Evolutionary conservation across 768 basidiomycete species (phyloP), one percentile per base, ranked within the genome.

Genomic region (Strobilomyces dryophilus): DNA sequence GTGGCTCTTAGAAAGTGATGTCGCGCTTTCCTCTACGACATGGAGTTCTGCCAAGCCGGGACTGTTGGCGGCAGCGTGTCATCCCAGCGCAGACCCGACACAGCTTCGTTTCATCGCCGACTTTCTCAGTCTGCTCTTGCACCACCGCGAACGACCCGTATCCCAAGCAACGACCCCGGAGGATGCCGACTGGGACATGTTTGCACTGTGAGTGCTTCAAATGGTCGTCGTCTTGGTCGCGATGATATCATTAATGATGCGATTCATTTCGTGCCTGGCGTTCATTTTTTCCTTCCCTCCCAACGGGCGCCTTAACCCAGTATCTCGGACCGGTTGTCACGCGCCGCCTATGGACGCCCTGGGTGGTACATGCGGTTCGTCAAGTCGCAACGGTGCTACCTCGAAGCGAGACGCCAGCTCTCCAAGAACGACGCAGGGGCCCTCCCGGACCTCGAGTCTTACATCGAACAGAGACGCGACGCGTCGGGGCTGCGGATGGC

Each of bases 61-160:
- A 1, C 68, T 87, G 21, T 72, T 84, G 27, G 81, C 80, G 1
- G 73, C 81, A 2, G 72, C 84, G 2, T 83, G 82, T 59, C 79
- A 80, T 58, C 84, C 85, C 8, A 75, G 69, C 2, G 80, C 78
- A 57, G 84, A 85, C 59, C 67, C 71, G 8, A 68, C 81, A 0
- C 85, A 86, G 62, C 67, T 87, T 21, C 69, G 73, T 31, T 69
- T 82, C 34, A 66, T 79, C 46, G 72, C 76, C 31, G 80, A 84
- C 54, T 75, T 84, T 43, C 59, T 79, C 51, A 73, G 74, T 37
- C 55, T 79, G 47, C 49, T 81, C 42, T 56, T 76, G 20, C 62
- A 74, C 52, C 69, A 71, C 53, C 69, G 73, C 21, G 62, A 65
- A 18, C 66, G 72, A 24, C 57, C 66, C 7, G 51, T 60, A 42